Evolutionary conservation across 2,329 filamentous ascomycete genomes (phyloP).

Genomic region (Penicillium frequentans): DNA sequence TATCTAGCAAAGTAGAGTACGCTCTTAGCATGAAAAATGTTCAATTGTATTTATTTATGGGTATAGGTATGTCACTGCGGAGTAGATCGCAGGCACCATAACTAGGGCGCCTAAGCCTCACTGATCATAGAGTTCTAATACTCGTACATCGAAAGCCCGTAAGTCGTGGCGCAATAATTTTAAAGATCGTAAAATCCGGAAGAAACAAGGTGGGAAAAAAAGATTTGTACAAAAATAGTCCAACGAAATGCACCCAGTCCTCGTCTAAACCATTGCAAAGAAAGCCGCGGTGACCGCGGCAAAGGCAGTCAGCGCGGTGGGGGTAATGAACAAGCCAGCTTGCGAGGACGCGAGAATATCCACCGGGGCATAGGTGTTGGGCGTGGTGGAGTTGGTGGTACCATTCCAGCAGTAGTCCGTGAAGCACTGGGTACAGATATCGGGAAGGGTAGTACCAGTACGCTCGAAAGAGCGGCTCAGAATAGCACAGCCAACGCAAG

Average conservation of each 20-base stretch:
- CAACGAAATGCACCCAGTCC: neutral
- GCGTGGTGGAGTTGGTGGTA: slow-evolving; percentile 49
- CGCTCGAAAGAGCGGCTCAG: slow-evolving; percentile 73
- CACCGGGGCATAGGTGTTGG: slow-evolving; percentile 45
- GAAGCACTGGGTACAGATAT: slow-evolving; percentile 76
- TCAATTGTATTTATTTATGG: neutral
- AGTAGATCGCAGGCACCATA: neutral
- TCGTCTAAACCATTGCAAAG: slow-evolving; percentile 11
- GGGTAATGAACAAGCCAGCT: slow-evolving; percentile 6
- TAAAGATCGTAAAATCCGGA: neutral
- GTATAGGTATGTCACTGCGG: neutral
- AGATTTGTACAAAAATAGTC: neutral
- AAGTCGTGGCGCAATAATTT: neutral
- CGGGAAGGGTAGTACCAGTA: slow-evolving; percentile 67
- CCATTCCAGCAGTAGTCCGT: slow-evolving; percentile 89
- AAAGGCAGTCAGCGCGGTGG: slow-evolving; percentile 13
- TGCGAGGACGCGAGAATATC: slow-evolving; percentile 7
- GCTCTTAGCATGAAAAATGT: neutral
- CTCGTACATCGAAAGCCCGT: neutral
- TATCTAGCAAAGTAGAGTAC: neutral
- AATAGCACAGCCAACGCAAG: slow-evolving; percentile 86
- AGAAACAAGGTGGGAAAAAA: neutral
- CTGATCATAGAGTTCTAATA: neutral
- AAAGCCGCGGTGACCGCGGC: slow-evolving; percentile 10
- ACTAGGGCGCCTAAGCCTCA: neutral